Conservation (phyloP, 345 rosid genomes). For the Eucalyptus curtisii region DNA sequence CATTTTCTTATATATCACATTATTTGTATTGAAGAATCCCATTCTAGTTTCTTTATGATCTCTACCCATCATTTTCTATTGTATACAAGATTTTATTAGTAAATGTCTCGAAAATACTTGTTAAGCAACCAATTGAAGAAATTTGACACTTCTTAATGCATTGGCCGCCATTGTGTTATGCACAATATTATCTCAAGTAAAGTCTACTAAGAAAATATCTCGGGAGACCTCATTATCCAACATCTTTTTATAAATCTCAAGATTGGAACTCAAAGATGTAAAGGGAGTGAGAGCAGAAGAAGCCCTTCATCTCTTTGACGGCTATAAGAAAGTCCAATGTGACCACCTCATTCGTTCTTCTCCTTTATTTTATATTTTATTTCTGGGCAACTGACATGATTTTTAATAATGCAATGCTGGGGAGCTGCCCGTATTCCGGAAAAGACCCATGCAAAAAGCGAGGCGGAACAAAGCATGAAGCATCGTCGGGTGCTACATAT, state of each 20-base stretch:
- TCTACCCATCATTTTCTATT: not conserved
- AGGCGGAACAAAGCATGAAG: not conserved
- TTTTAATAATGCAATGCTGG: not conserved
- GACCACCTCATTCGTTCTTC: not conserved
- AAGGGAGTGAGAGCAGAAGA: not conserved
- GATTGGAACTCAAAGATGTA: not conserved
- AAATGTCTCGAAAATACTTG: not conserved
- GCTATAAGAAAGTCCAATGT: not conserved
- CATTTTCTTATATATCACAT: not conserved
- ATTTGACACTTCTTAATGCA: not conserved
- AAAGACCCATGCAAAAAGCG: not conserved
- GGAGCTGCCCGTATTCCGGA: not conserved
- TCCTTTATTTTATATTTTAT: not conserved
- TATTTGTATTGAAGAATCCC: not conserved
- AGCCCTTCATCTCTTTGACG: not conserved
- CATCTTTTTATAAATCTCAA: not conserved
- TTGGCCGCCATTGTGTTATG: not conserved
- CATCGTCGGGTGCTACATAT: not conserved
- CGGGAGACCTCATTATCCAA: not conserved
- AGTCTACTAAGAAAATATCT: not conserved
- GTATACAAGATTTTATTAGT: not conserved
- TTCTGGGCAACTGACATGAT: not conserved
- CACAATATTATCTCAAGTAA: not conserved
- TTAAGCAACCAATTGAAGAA: not conserved
- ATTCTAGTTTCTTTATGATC: not conserved